phyloP scores from a whole-genome alignment of 176 grass and related monocot species.

The Musa schizocarpa region DNA sequence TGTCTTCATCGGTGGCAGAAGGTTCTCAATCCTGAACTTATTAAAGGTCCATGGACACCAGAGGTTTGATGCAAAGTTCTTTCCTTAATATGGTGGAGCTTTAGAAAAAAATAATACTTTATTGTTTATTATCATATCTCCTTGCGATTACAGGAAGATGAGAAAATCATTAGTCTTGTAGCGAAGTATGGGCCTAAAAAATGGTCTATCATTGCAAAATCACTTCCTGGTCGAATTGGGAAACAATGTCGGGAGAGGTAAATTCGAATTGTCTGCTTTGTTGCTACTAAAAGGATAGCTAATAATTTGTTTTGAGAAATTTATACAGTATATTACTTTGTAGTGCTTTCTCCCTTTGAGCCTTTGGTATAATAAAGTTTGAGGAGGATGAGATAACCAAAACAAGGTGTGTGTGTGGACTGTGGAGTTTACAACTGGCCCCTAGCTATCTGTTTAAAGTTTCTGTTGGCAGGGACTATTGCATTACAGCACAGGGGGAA shows the following conservation, averaged over 20 bases:
- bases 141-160: constrained; percentile 62
- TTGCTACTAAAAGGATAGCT: background rate
- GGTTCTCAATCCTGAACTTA: constrained; percentile 95
- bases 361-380: no score
- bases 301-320: no score
- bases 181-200: constrained; percentile 85
- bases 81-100: background rate
- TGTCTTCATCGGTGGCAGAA: constrained; percentile 99
- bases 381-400: no score
- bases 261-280: background rate
- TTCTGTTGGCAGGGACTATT: no score
- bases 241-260: constrained; percentile 99
- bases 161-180: constrained; percentile 80
- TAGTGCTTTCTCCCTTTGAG: no score
- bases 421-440: no score
- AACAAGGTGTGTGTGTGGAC: no score
- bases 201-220: constrained; percentile 91
- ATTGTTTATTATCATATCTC: background rate
- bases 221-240: constrained; percentile 90
- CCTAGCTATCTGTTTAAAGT: no score
- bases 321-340: no score
- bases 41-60: constrained; percentile 93
- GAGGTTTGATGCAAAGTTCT: constrained; percentile 48
- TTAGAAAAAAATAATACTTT: constrained; percentile 5
- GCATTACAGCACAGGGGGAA: no score